Evolutionary conservation across 176 grass and related monocot species (phyloP).

Genomic region (Bonia amplexicaulis): DNA sequence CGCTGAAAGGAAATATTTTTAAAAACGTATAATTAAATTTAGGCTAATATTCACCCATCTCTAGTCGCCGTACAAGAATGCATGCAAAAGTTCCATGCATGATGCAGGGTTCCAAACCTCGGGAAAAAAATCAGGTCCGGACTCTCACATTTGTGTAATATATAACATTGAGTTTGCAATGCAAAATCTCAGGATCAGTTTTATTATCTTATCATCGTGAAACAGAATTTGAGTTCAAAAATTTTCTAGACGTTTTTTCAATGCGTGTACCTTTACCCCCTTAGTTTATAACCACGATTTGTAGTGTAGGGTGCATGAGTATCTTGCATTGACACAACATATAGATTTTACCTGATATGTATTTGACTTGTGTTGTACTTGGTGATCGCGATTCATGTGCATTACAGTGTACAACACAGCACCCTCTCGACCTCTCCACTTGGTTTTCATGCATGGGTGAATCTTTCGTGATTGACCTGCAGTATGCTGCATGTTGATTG

Average conservation of each 20-base stretch:
- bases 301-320: background rate
- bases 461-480: conserved; percentile 26
- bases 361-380: background rate
- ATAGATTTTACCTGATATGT: background rate
- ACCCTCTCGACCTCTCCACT: background rate
- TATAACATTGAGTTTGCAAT: background rate
- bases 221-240: background rate
- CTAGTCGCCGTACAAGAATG: too few species aligned
- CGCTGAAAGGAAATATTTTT: too few species aligned
- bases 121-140: background rate
- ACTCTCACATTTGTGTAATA: background rate
- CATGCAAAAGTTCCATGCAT: background rate
- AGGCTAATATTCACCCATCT: too few species aligned
- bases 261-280: background rate
- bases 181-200: background rate
- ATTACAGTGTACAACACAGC: background rate
- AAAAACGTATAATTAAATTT: too few species aligned
- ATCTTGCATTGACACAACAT: background rate
- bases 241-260: background rate
- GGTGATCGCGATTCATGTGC: background rate
- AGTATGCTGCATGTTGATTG: background rate
- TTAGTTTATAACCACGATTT: background rate
- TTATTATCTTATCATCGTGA: background rate
- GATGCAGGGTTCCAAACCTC: background rate
- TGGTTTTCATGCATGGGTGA: background rate